Base-by-base conservation (phyloP, 202 grass and related monocot species). In the Alloteropsis angusta region DNA sequence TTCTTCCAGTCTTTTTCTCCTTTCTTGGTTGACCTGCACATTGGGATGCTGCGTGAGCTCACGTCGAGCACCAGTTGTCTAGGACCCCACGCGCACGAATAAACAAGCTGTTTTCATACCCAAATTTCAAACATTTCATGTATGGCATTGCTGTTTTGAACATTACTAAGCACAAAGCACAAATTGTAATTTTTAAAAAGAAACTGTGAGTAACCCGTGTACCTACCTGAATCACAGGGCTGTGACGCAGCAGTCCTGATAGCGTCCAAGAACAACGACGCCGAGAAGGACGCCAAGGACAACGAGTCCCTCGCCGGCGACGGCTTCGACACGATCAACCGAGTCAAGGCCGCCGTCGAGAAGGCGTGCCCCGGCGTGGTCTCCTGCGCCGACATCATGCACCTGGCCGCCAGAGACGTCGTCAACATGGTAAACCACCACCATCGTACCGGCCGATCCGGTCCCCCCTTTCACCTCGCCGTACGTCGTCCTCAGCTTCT, bases 301-400 rank as follows among this genome's bases (percentile, higher is more conserved):
- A 80, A 97, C 77, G 45, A 69, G 47, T 97, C 94, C 63, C 84
- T 97, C 75, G 89, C 89, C 10, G 91, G 89, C 15, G 94, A 97
- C 15, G 91, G 94, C 23, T 97, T 90, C 70, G 94, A 97, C 70
- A 92, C 87, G 0, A 75, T 97, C 28, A 84, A 91, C 65, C 79
- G 85, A 18, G 87, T 79, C 56, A 97, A 97, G 70, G 19, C 38
- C 8, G 91, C 86, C 5, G 89, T 97, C 39, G 94, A 97, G 79
- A 45, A n/a, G 4, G 12, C 25, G 4, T 97, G 94, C 87, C 91
- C 88, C 12, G 89, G 87, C 14, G 77, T 87, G 1, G 94, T 97
- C 46, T 97, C 94, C 64, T 97, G 94, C 48, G 70, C 94, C 69
- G 93, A 96, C 85, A 97, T 97, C 68, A 72, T 97, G 25, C 71